A percentile compares a stretch with the other conserved stretches of the same genome.
phyloP scores from a whole-genome alignment of 2,329 filamentous ascomycete genomes.

The Venturiaceae sp. region DNA sequence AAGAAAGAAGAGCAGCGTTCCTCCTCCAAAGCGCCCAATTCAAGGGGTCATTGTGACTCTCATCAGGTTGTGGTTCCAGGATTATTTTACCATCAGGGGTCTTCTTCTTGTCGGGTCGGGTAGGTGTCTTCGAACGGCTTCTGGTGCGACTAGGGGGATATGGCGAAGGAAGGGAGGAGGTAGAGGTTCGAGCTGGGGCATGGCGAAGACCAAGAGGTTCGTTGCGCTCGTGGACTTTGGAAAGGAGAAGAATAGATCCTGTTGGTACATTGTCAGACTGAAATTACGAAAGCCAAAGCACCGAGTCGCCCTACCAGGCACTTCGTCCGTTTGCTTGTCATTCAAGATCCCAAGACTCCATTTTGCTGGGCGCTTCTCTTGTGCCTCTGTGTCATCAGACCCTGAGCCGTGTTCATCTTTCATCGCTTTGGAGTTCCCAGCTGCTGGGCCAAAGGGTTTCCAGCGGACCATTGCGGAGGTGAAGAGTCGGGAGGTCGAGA shows the following conservation, averaged over 20 bases:
- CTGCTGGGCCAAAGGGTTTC: neutral
- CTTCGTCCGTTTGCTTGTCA: constrained; percentile 71
- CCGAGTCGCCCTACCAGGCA: constrained; percentile 56
- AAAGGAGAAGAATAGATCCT: constrained; percentile 53
- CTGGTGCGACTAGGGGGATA: constrained; percentile 14
- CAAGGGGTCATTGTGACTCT: constrained; percentile 80
- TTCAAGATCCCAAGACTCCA: constrained; percentile 73
- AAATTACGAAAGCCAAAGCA: neutral
- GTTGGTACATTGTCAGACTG: neutral
- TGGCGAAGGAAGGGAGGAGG: constrained; percentile 42
- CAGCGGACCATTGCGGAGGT: neutral
- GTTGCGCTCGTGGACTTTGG: constrained; percentile 45
- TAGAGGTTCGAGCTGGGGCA: constrained; percentile 51
- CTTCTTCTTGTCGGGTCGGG: constrained; percentile 50
- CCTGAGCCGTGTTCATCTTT: neutral
- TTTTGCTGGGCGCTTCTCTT: constrained; percentile 17
- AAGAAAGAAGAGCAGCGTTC: constrained; percentile 67
- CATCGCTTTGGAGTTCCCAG: neutral
- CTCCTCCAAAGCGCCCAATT: constrained; percentile 83
- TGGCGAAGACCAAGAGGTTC: constrained; percentile 51
- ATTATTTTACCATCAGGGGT: constrained; percentile 78
- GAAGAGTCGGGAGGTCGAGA: neutral
- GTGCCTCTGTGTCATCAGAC: neutral
- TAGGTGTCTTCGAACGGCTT: constrained; percentile 10
- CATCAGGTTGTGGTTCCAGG: constrained; percentile 83